Percentiles rank a stretch among this genome's conserved stretches.
Conservation (phyloP, 1,284 basidiomycete species). For the Exsudoporus floridanus region DNA sequence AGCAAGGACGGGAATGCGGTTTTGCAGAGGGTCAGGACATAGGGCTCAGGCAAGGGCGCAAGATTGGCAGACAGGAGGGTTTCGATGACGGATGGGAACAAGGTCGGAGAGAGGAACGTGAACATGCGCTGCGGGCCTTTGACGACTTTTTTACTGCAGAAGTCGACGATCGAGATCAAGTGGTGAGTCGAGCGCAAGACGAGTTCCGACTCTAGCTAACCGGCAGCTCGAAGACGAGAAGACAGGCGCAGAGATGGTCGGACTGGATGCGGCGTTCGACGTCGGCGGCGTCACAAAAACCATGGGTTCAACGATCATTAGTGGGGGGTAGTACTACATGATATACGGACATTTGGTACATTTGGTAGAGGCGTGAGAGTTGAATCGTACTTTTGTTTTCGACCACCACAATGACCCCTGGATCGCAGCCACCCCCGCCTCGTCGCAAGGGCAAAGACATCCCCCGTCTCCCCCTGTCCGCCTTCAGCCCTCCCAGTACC, state of each 20-base stretch:
- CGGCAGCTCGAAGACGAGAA: constrained; percentile 12
- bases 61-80: constrained; percentile 46
- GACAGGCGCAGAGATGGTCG: constrained; percentile 29
- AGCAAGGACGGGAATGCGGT: constrained; percentile 44
- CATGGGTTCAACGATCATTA: constrained; percentile 26
- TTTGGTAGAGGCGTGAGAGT: constrained; percentile 13
- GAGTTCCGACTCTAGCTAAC: constrained; percentile 5
- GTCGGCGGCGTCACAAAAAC: constrained; percentile 5
- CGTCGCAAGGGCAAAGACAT: constrained; percentile 64
- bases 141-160: constrained; percentile 52
- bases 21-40: constrained; percentile 41
- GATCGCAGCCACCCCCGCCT: background rate
- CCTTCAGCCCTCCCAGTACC: constrained; percentile 66
- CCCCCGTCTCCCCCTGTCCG: constrained; percentile 68
- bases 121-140: constrained; percentile 52
- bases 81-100: constrained; percentile 40
- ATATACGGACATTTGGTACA: background rate
- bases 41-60: constrained; percentile 45
- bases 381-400: background rate
- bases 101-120: constrained; percentile 45
- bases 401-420: constrained; percentile 15
- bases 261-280: constrained; percentile 30
- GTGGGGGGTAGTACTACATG: constrained; percentile 4
- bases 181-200: constrained; percentile 26
- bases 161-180: constrained; percentile 33